A percentile compares a stretch with the other conserved stretches of the same genome.
Evolutionary conservation across 2,329 filamentous ascomycete genomes (phyloP).

Genomic region (Exophiala aquamarina): DNA sequence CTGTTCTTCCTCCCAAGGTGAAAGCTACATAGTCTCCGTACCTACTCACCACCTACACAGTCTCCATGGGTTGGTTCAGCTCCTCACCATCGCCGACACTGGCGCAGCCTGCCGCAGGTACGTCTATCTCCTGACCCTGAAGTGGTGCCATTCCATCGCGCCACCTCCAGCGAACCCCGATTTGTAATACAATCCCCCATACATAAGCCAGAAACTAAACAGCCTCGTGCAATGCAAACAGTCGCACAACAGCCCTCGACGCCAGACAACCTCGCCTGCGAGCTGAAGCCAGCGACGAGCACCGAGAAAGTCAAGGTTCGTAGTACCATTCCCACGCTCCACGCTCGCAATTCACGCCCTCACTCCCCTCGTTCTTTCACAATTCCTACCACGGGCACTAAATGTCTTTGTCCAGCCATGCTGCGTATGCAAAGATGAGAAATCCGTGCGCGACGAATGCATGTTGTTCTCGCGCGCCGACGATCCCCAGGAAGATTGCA

Average conservation of each 20-base stretch:
- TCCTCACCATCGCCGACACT: constrained; percentile 15
- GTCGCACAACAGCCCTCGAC: constrained; percentile 13
- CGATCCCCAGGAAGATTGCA: constrained; percentile 82
- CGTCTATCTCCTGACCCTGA: neutral
- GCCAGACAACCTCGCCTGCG: constrained; percentile 15
- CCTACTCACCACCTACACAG: neutral
- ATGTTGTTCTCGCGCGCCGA: constrained; percentile 92
- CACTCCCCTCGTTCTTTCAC: neutral
- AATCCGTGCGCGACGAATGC: constrained; percentile 89
- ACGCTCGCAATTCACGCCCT: neutral
- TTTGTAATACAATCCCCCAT: neutral
- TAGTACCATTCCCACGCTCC: neutral
- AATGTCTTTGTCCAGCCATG: constrained; percentile 67
- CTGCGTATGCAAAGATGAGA: constrained; percentile 97
- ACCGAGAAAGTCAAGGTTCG: constrained; percentile 29
- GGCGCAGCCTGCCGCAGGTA: constrained; percentile 20
- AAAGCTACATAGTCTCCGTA: too few species aligned
- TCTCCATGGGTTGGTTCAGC: constrained; percentile 22
- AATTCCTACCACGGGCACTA: neutral
- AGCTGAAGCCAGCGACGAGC: constrained; percentile 16
- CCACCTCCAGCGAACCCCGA: constrained; percentile 4
- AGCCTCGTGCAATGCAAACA: too few species aligned
- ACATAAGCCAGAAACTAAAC: neutral
- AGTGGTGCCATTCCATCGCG: neutral
- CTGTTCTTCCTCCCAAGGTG: too few species aligned